Conservation (phyloP, 768 basidiomycete species). For the Lentinula raphanica region DNA sequence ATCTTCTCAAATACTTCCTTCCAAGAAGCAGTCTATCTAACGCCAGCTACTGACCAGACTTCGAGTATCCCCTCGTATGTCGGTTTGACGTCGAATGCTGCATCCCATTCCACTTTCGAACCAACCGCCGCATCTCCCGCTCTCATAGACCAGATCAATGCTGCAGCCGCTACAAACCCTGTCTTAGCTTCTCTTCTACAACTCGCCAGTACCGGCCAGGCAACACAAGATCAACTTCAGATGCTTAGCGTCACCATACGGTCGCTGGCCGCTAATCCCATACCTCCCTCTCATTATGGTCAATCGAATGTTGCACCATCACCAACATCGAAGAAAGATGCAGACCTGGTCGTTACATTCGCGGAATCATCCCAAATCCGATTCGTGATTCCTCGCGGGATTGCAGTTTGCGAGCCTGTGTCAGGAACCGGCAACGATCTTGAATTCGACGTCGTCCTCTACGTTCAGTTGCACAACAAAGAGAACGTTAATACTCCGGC, state of each 20-base stretch:
- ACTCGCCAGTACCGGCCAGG: constrained; percentile 55
- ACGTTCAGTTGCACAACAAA: constrained; percentile 37
- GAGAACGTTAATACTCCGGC: not conserved
- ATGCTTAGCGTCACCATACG: constrained; percentile 71
- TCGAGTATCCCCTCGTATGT: constrained; percentile 14
- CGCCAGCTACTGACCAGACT: constrained; percentile 9
- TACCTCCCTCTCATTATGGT: constrained; percentile 4
- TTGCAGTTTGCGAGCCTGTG: constrained; percentile 41
- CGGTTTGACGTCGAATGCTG: constrained; percentile 11
- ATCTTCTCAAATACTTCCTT: constrained; percentile 61
- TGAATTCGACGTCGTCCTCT: constrained; percentile 37
- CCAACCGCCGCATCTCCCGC: constrained; percentile 48
- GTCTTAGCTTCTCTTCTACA: constrained; percentile 63
- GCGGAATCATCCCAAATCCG: constrained; percentile 55
- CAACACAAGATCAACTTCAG: constrained; percentile 60
- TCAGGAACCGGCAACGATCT: constrained; percentile 19
- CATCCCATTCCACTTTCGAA: constrained; percentile 30
- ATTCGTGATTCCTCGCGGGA: constrained; percentile 64
- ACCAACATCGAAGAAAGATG: too few relatives aligned
- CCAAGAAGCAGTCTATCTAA: constrained; percentile 69
- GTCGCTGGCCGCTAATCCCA: constrained; percentile 41
- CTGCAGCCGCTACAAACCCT: constrained; percentile 62
- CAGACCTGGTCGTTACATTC: constrained; percentile 71
- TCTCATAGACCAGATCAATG: constrained; percentile 55
- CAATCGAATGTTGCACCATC: too few relatives aligned